A percentile compares a stretch with the other conserved stretches of the same genome.
Evolutionary conservation across 768 basidiomycete species (phyloP).

Genomic region (Coprinellus micaceus): DNA sequence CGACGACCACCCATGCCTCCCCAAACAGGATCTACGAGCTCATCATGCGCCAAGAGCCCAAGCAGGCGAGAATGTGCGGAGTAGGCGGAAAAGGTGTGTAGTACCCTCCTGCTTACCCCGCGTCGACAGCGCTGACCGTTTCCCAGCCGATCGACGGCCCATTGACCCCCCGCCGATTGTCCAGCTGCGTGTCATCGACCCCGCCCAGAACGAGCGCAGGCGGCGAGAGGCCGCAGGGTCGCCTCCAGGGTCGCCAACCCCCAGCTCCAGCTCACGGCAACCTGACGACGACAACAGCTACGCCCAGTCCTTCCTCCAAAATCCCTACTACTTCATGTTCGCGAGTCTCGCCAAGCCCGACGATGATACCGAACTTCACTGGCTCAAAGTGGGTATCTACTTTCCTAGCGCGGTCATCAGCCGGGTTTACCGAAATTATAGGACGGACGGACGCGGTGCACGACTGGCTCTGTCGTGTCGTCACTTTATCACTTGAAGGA

Average conservation of each 20-base stretch:
- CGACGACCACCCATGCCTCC: not conserved
- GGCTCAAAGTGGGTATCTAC: constrained; percentile 52
- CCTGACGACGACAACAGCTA: constrained; percentile 26
- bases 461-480: constrained; percentile 87
- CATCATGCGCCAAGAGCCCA: constrained; percentile 84
- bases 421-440: constrained; percentile 19
- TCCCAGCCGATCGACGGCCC: constrained; percentile 84
- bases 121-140: not conserved
- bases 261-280: constrained; percentile 16
- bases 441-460: constrained; percentile 89
- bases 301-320: constrained; percentile 69
- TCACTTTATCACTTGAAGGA: constrained; percentile 90
- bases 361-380: constrained; percentile 84
- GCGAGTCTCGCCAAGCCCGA: constrained; percentile 87
- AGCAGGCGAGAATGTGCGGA: constrained; percentile 88
- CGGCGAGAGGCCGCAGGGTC: constrained; percentile 21
- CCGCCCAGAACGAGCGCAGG: constrained; percentile 25
- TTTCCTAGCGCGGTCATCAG: not conserved
- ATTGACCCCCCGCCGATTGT: constrained; percentile 97
- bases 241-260: constrained; percentile 15
- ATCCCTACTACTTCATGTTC: constrained; percentile 96
- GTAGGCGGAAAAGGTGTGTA: constrained; percentile 71
- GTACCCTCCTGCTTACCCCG: not conserved
- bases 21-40: constrained; percentile 73
- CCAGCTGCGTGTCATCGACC: constrained; percentile 86